Base-by-base conservation (phyloP, 73 alveolate species). In the Paramecium caudatum region DNA sequence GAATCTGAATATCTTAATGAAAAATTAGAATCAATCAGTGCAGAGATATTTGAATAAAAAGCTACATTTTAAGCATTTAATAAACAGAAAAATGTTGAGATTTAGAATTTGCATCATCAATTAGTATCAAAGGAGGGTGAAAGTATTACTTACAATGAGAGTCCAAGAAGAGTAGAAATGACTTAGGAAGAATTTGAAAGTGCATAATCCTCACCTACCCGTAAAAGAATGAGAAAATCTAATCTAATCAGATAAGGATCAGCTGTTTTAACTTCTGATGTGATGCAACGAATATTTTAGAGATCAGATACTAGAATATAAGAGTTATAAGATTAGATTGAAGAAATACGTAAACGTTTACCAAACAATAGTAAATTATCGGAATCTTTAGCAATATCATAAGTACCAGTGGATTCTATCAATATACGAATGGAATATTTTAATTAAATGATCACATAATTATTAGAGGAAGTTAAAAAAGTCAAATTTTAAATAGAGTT, bases 231-330 rank as follows among this genome's bases (percentile, higher is more conserved):
- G 1, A 55, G 80, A 23, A 55, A 55, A 55, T 55, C 80, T 12
- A 49, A 21, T 1, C 80, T 55, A 0, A 9, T 12, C 0, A 55
- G 80, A 55, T 2, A 55, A 23, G 80, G 80, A 23, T 55, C 80
- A 0, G 13, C n/a, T n/a, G n/a, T 55, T 23, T 10, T 55, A 5
- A 55, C 36, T 55, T 55, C 80, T 1, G 80, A 55, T 55, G 30
- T 55, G 80, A 55, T 55, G 80, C n/a, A 55, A 23, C 23, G 80
- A 55, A 55, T 55, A 55, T 55, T 55, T 23, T 21, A 55, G 30
- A 23, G 80, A 55, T 55, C 80, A 55, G 80, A 55, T 55, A 25
- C 80, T 55, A 55, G 80, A 55, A 55, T 55, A 27, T 27, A 55
- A 10, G 80, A 55, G 37, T 55, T 55, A 55, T 55, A 55, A 23